Evolutionary conservation across 768 basidiomycete species (phyloP).

Genomic region (Dentipellis fragilis): DNA sequence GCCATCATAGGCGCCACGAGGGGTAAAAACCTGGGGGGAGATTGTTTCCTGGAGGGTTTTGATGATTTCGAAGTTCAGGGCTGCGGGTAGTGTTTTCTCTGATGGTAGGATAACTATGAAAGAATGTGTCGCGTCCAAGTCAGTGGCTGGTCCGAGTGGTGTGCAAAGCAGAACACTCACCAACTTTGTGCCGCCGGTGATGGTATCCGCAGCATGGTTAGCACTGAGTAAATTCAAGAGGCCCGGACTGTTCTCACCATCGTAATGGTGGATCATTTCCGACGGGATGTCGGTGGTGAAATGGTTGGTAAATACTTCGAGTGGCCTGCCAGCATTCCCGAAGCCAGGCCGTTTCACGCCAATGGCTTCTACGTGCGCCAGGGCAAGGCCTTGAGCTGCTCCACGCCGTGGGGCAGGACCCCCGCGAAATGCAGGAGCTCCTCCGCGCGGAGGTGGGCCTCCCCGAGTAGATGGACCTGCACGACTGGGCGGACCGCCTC

Average conservation of each 20-base stretch:
- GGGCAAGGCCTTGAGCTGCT: constrained; percentile 15
- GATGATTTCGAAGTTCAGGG: constrained; percentile 65
- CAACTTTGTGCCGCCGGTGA: constrained; percentile 23
- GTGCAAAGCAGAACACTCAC: constrained; percentile 15
- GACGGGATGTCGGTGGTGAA: constrained; percentile 55
- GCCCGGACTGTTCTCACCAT: constrained; percentile 41
- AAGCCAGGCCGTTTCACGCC: constrained; percentile 62
- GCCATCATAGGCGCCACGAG: constrained; percentile 70
- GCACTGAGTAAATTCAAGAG: constrained; percentile 1
- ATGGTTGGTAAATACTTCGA: constrained; percentile 44
- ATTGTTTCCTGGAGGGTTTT: constrained; percentile 46
- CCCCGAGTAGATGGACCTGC: constrained; percentile 15
- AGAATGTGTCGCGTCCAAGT: not conserved
- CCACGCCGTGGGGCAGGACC: not conserved
- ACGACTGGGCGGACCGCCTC: constrained; percentile 14
- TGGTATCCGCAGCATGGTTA: not conserved
- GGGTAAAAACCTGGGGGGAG: constrained; percentile 60
- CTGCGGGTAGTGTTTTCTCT: constrained; percentile 58
- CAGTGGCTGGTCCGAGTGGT: not conserved
- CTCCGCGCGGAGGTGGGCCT: constrained; percentile 21
- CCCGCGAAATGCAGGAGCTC: constrained; percentile 12
- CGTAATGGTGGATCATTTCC: constrained; percentile 64
- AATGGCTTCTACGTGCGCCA: constrained; percentile 36
- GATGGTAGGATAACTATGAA: constrained; percentile 54
- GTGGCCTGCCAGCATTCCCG: constrained; percentile 42